A percentile compares a stretch with the other conserved stretches of the same genome.
Evolutionary conservation across 2,329 filamentous ascomycete genomes (phyloP).

Genomic region (Calonectria honghensis): DNA sequence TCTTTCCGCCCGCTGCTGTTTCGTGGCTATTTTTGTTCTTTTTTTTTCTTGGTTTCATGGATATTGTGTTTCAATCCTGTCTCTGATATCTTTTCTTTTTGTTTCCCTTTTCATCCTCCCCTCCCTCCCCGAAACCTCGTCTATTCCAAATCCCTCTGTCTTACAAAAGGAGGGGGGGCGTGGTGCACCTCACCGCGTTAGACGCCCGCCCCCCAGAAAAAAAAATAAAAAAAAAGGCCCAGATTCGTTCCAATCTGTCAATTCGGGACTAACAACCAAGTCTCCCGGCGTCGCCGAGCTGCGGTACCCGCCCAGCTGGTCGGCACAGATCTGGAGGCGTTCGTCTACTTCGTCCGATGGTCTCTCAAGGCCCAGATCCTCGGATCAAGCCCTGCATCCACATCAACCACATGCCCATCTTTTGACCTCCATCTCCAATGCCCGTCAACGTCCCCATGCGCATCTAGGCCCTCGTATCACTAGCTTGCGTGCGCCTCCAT

Average conservation of each 20-base stretch:
- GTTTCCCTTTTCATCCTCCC: neutral
- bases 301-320: conserved; percentile 32
- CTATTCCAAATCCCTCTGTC: neutral
- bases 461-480: conserved; percentile 17
- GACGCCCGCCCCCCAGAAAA: conserved; percentile 14
- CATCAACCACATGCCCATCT: conserved; percentile 22
- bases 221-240: neutral
- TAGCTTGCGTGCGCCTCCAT: neutral
- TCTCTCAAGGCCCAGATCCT: conserved; percentile 40
- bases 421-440: conserved; percentile 13
- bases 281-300: conserved; percentile 39
- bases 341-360: conserved; percentile 28
- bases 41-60: neutral
- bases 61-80: neutral
- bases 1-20: conserved; percentile 6
- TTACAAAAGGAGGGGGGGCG: conserved; percentile 2
- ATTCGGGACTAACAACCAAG: conserved; percentile 27
- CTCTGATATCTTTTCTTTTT: neutral
- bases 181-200: conserved; percentile 29
- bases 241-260: conserved; percentile 28
- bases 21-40: conserved; percentile 9
- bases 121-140: no score
- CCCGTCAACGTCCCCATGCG: neutral
- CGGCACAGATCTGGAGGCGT: conserved; percentile 37
- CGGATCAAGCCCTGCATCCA: conserved; percentile 39